Conservation (phyloP, 148 eudicot species). For the Rhododendron ferrugineum region DNA sequence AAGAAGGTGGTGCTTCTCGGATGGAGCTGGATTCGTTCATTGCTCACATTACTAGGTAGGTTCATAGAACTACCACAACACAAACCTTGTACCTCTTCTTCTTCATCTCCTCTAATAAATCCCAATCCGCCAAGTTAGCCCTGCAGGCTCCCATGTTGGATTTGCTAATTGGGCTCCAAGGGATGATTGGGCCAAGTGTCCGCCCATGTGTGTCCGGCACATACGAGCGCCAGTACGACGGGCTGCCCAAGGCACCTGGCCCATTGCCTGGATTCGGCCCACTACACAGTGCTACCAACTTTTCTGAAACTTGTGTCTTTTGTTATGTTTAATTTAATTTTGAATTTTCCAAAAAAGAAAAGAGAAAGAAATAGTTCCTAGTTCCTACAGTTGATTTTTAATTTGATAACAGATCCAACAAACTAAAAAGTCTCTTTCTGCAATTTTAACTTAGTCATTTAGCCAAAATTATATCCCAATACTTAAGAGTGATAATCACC, state of each 20-base stretch:
- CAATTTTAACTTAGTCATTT: background rate
- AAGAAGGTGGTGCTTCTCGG: conserved; percentile 17
- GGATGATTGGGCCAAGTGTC: no score
- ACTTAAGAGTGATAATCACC: background rate
- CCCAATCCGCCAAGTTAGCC: background rate
- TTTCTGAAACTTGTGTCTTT: background rate
- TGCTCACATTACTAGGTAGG: conserved; percentile 16
- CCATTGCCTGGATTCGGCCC: background rate
- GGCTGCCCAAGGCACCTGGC: no score
- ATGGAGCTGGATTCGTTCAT: conserved; percentile 15
- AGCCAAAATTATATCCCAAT: background rate
- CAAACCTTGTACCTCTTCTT: background rate
- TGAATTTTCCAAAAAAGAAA: background rate
- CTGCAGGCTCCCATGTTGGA: background rate
- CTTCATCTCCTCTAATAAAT: background rate
- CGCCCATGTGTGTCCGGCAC: no score
- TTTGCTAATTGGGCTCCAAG: no score
- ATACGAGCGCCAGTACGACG: no score
- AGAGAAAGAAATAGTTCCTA: background rate
- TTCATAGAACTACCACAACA: background rate
- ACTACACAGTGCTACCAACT: background rate
- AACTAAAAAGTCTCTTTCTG: background rate
- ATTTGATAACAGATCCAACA: background rate
- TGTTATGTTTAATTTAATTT: background rate
- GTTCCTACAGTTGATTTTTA: background rate